Evolutionary conservation across 768 basidiomycete species (phyloP), one percentile per base, ranked within the genome.

Genomic region (Myochromella boudieri): DNA sequence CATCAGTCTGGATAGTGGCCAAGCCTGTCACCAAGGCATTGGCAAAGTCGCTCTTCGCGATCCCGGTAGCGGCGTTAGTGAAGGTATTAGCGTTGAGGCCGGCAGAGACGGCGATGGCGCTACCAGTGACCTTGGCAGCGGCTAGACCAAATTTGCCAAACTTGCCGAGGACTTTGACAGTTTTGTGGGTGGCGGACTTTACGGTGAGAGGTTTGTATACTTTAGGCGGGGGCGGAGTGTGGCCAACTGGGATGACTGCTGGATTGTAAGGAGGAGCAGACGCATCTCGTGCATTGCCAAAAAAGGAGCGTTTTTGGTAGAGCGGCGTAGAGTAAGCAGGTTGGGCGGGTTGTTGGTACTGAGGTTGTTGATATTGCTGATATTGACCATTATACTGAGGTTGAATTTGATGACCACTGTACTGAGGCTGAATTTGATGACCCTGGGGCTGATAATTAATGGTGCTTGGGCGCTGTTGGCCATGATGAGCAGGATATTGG

Each of bases 111-210:
- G 9, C 34, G 1, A 58, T 37, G 1, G 53, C 48, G 14, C 48
- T 49, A 5, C 54, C 52, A 1, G 56, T 52, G 5, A 58, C 22
- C 32, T 53, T 58, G 33, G 53, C 31, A 7, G 55, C 49, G 4
- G 54, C 46, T 20, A 32, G 48, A 37, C 53, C 52, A 37, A 46
- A 37, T 18, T 52, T 51, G 1, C 47, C 39, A 6, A 49, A 15
- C 34, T 38, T 48, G 17, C 42, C 51, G 15, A 52, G 38, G 7
- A 20, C 38, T 27, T 55, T 51, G 47, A 45, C 51, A 1, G 56
- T 53, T 46, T 57, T 52, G 20, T 53, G 50, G 25, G 53, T 49
- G 1, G 54, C 52, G 11, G 48, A 26, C 11, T 56, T 44, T 3
- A 55, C 25, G 1, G 53, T 41, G 20, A 54, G 48, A 8, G 44